Conservation (phyloP, 2,329 filamentous ascomycete species). For the Calonectria henricotiae region DNA sequence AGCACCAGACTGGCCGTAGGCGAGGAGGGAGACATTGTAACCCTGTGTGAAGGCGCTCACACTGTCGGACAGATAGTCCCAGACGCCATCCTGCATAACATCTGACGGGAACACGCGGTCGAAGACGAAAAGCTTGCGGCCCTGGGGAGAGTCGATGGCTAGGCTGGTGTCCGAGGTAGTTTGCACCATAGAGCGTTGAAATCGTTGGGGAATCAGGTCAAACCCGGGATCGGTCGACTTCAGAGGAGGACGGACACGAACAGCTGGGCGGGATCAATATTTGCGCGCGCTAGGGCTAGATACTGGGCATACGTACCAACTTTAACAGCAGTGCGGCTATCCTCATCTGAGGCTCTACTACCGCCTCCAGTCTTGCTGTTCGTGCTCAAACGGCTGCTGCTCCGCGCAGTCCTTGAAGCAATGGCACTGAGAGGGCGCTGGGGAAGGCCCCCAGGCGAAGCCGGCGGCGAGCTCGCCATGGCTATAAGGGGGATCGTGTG, state of each 20-base stretch:
- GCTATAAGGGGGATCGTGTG: constrained; percentile 46
- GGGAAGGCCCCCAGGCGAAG: constrained; percentile 72
- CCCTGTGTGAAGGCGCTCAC: constrained; percentile 93
- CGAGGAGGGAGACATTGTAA: constrained; percentile 98
- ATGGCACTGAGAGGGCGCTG: constrained; percentile 87
- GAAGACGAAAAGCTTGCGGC: constrained; percentile 95
- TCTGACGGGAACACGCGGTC: constrained; percentile 93
- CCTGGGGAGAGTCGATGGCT: constrained; percentile 91
- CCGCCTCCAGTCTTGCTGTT: constrained; percentile 83
- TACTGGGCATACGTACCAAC: constrained; percentile 80
- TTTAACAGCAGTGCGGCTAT: constrained; percentile 93
- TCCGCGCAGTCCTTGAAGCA: constrained; percentile 79
- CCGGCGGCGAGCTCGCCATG: constrained; percentile 81
- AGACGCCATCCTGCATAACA: constrained; percentile 88
- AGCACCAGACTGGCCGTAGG: constrained; percentile 97
- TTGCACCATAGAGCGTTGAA: constrained; percentile 93
- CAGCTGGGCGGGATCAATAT: constrained; percentile 72
- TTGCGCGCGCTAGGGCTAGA: constrained; percentile 5
- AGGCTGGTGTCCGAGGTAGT: constrained; percentile 89
- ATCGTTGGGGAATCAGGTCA: constrained; percentile 95
- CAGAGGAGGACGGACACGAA: constrained; percentile 92
- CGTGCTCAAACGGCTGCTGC: constrained; percentile 89
- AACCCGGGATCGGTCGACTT: constrained; percentile 89
- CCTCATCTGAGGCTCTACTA: constrained; percentile 91
- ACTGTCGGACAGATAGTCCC: constrained; percentile 94